phyloP scores from a whole-genome alignment of 805 yeast species.

The Metschnikowia bowlesiae region DNA sequence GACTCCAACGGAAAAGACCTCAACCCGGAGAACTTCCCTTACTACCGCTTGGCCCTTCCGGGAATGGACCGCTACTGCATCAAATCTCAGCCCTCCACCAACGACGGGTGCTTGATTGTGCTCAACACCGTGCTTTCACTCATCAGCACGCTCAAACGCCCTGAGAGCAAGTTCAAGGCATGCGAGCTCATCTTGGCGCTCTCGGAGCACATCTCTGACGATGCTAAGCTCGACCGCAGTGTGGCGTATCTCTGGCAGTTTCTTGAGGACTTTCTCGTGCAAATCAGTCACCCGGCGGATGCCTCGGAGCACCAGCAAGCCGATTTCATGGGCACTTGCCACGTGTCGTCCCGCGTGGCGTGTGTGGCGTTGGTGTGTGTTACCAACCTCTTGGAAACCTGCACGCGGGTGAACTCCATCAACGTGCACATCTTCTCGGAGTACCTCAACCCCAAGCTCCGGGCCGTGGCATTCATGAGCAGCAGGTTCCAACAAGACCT shows the following conservation, averaged over 20 bases:
- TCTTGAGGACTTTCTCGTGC: conserved; percentile 51
- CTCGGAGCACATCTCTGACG: conserved; percentile 75
- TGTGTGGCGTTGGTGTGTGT: conserved; percentile 59
- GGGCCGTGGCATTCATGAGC: conserved; percentile 19
- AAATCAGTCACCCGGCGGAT: not conserved
- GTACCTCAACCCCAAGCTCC: conserved; percentile 70
- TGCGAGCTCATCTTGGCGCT: conserved; percentile 73
- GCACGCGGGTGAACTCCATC: conserved; percentile 63
- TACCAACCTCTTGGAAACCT: conserved; percentile 62
- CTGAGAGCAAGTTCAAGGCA: conserved; percentile 59
- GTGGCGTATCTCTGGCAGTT: conserved; percentile 75
- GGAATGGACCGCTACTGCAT: conserved; percentile 49
- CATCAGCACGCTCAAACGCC: conserved; percentile 55
- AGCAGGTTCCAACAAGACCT: conserved; percentile 26
- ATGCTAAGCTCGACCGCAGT: conserved; percentile 77
- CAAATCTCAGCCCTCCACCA: conserved; percentile 20
- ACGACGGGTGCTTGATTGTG: conserved; percentile 39
- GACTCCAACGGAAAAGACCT: not conserved
- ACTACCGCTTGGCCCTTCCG: conserved; percentile 45
- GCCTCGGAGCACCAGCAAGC: conserved; percentile 2
- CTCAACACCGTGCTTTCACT: conserved; percentile 57
- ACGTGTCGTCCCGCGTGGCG: conserved; percentile 55
- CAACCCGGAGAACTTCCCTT: conserved; percentile 3
- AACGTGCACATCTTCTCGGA: conserved; percentile 78
- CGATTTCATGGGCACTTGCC: conserved; percentile 3